Conservation (phyloP, 352 stramenopile genomes). For the Hyaloperonospora brassicae region DNA sequence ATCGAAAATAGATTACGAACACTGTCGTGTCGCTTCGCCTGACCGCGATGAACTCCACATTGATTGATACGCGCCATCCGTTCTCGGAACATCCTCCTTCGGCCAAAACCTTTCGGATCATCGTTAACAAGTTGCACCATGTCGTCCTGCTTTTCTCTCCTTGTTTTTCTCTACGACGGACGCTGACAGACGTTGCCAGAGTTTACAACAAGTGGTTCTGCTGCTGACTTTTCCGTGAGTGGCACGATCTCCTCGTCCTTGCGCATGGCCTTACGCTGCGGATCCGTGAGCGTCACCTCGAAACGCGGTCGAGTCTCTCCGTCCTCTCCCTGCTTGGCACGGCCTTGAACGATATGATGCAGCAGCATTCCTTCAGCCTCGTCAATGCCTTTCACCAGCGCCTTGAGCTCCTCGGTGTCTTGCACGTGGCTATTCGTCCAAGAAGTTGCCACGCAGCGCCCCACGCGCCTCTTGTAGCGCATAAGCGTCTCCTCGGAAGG, state of each 20-base stretch:
- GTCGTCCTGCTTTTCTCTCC: too few relatives aligned
- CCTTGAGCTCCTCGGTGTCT: conserved; percentile 42
- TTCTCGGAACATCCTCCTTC: too few relatives aligned
- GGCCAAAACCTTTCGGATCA: too few relatives aligned
- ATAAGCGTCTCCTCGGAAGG: conserved; percentile 64
- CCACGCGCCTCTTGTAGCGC: conserved; percentile 49
- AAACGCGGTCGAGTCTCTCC: conserved; percentile 32
- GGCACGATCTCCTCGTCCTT: conserved; percentile 80
- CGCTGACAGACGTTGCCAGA: conserved; percentile 74
- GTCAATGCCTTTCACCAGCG: conserved; percentile 66
- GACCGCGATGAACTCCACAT: too few relatives aligned
- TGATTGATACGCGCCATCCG: too few relatives aligned
- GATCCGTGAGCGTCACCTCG: conserved; percentile 73
- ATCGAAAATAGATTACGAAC: too few relatives aligned
- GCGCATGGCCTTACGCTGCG: conserved; percentile 64
- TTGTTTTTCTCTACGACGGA: conserved; percentile 18
- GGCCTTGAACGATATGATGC: conserved; percentile 80
- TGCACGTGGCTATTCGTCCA: conserved; percentile 48
- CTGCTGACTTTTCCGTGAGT: conserved; percentile 65
- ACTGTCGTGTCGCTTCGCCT: too few relatives aligned
- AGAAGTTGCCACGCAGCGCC: conserved; percentile 65
- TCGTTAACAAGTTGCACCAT: too few relatives aligned
- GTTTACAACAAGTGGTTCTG: conserved; percentile 68
- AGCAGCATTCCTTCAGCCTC: conserved; percentile 79
- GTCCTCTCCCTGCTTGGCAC: conserved; percentile 36